phyloP scores from a whole-genome alignment of 768 basidiomycete genomes.

The Rossbeevera mucosa region DNA sequence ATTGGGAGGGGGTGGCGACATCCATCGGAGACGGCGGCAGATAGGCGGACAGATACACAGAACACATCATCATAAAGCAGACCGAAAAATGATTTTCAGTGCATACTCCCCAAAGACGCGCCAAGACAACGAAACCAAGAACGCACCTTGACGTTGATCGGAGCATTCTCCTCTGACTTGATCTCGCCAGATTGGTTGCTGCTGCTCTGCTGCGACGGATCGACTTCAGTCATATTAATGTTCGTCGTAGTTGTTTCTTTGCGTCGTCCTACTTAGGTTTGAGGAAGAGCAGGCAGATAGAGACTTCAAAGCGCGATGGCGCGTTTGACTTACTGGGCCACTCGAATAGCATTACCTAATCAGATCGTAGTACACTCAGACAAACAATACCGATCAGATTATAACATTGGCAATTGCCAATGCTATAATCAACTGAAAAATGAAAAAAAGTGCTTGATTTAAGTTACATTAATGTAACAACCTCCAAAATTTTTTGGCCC shows the following conservation, averaged over 20 bases:
- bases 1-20: background rate
- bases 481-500: too few species aligned
- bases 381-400: too few species aligned
- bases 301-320: background rate
- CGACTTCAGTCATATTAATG: slow-evolving; percentile 11
- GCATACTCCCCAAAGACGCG: background rate
- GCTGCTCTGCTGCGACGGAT: slow-evolving; percentile 14
- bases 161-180: slow-evolving; percentile 53
- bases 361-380: too few species aligned
- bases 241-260: background rate
- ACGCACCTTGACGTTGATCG: slow-evolving; percentile 76
- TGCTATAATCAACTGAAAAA: too few species aligned
- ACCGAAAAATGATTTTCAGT: background rate
- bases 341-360: background rate
- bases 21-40: background rate
- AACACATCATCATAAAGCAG: background rate
- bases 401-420: too few species aligned
- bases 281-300: background rate
- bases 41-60: background rate
- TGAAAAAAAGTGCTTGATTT: too few species aligned
- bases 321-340: background rate
- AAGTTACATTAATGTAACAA: too few species aligned
- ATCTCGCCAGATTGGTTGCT: slow-evolving; percentile 35
- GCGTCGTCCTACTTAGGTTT: background rate
- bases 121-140: background rate